phyloP scores from a whole-genome alignment of 2,329 filamentous ascomycete species.

The Aspergillus sp. region DNA sequence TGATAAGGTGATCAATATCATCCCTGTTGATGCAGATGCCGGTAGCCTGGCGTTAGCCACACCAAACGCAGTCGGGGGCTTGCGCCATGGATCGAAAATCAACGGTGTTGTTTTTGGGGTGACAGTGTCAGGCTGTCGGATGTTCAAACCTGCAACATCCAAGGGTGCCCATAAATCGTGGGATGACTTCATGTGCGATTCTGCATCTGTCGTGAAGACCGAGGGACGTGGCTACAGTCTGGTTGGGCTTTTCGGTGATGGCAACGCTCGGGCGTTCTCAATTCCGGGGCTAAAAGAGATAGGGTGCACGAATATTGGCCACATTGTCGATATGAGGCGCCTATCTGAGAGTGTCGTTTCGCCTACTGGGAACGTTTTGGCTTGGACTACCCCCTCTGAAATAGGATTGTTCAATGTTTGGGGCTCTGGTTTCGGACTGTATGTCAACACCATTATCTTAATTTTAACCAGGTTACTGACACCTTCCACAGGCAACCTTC shows the following conservation, averaged over 20 bases:
- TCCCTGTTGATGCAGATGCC: slow-evolving; percentile 68
- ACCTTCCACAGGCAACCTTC: slow-evolving; percentile 33
- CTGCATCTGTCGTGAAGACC: slow-evolving; percentile 66
- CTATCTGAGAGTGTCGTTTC: slow-evolving; percentile 63
- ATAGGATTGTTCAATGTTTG: slow-evolving; percentile 75
- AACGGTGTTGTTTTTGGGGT: slow-evolving; percentile 76
- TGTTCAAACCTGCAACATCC: slow-evolving; percentile 74
- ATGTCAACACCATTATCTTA: slow-evolving; percentile 32
- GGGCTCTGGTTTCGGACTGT: slow-evolving; percentile 61
- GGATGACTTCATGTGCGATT: slow-evolving; percentile 73
- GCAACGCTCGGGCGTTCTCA: slow-evolving; percentile 68
- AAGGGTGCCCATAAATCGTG: slow-evolving; percentile 93
- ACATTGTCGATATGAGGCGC: slow-evolving; percentile 66
- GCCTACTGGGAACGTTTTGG: slow-evolving; percentile 70
- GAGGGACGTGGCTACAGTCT: slow-evolving; percentile 70
- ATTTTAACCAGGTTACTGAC: slow-evolving; percentile 10
- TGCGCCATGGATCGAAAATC: slow-evolving; percentile 65
- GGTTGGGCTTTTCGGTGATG: slow-evolving; percentile 77
- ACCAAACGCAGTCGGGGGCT: slow-evolving; percentile 62
- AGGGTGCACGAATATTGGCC: slow-evolving; percentile 53
- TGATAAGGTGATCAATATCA: slow-evolving; percentile 64
- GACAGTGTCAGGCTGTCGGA: slow-evolving; percentile 63
- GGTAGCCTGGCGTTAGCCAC: slow-evolving; percentile 70
- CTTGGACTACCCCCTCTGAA: slow-evolving; percentile 83
- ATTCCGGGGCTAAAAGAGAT: slow-evolving; percentile 87